Percentiles rank a stretch among this genome's conserved stretches.
phyloP scores from a whole-genome alignment of 2,329 filamentous ascomycete genomes.

The Fusarium domesticum region DNA sequence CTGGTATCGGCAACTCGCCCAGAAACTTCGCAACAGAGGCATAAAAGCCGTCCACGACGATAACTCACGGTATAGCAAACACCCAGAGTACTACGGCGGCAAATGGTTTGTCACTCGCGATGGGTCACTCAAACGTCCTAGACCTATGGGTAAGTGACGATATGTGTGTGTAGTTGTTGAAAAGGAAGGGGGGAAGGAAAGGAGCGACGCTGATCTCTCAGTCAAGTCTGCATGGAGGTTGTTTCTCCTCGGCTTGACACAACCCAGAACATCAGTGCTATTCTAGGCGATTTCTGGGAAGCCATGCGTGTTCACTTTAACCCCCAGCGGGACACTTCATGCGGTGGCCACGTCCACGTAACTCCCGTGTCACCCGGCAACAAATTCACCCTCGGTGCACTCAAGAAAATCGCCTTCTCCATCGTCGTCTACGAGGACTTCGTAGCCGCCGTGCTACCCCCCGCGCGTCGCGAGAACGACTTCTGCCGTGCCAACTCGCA shows the following conservation, averaged over 20 bases:
- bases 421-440: conserved; percentile 36
- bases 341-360: conserved; percentile 41
- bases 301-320: conserved; percentile 42
- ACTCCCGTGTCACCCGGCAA: conserved; percentile 34
- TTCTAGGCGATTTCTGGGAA: conserved; percentile 41
- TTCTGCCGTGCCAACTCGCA: conserved; percentile 36
- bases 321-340: conserved; percentile 35
- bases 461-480: conserved; percentile 34
- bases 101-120: conserved; percentile 43
- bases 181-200: no score
- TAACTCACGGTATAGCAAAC: conserved; percentile 39
- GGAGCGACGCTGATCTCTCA: conserved; percentile 3
- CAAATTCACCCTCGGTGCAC: conserved; percentile 35
- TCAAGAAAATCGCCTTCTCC: conserved; percentile 39
- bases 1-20: conserved; percentile 40
- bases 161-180: background rate
- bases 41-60: conserved; percentile 39
- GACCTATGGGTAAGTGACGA: conserved; percentile 33
- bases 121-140: conserved; percentile 38
- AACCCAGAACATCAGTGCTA: conserved; percentile 30
- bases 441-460: conserved; percentile 32
- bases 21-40: conserved; percentile 38
- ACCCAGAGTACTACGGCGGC: conserved; percentile 41
- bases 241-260: conserved; percentile 40
- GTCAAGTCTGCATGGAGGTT: conserved; percentile 42